Evolutionary conservation across 1,139 yeast genomes (phyloP).

Genomic region (Taphrina flavorubra): DNA sequence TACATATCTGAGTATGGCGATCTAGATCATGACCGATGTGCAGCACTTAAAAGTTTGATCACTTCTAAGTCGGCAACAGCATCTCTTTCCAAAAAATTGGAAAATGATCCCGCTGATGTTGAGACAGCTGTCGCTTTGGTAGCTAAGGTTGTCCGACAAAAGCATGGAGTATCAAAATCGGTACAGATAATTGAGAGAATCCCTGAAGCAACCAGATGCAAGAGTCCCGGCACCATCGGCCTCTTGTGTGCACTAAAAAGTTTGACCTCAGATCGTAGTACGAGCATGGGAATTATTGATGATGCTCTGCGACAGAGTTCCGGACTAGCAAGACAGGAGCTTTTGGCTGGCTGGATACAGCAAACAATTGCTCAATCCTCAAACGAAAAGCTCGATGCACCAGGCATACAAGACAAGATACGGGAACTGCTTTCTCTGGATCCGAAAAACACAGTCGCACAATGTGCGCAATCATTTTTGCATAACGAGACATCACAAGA

Average conservation of each 20-base stretch:
- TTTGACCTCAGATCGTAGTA: background rate
- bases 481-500: conserved; percentile 8
- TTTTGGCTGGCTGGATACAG: conserved; percentile 26
- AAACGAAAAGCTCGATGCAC: background rate
- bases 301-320: background rate
- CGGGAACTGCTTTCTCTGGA: conserved; percentile 4
- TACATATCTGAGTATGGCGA: conserved; percentile 8
- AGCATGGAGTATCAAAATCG: conserved; percentile 21
- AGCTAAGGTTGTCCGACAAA: background rate
- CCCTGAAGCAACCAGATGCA: background rate
- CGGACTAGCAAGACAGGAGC: background rate
- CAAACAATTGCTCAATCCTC: background rate
- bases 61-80: conserved; percentile 1
- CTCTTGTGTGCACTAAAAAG: conserved; percentile 10
- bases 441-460: conserved; percentile 9
- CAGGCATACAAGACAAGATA: background rate
- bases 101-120: background rate
- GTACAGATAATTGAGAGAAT: conserved; percentile 10
- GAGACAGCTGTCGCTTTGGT: conserved; percentile 20
- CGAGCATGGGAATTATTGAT: background rate
- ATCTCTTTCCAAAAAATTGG: background rate
- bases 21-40: conserved; percentile 20
- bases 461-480: conserved; percentile 15
- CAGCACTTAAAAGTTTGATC: conserved; percentile 9
- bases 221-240: conserved; percentile 21